phyloP scores from a whole-genome alignment of 805 yeast genomes.

The Cyberlindnera amylophila region DNA sequence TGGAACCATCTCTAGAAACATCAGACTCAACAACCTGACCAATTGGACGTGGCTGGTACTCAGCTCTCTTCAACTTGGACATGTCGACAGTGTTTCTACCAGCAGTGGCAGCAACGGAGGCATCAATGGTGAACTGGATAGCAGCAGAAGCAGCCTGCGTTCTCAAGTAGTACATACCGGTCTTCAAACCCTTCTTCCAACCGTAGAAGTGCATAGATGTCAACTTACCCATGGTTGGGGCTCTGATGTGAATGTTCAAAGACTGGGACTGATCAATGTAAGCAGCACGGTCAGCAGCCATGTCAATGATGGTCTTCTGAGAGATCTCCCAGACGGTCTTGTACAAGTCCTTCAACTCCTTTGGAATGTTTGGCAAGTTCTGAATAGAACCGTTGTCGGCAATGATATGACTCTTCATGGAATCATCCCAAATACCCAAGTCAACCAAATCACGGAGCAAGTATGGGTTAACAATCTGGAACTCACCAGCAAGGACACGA shows the following conservation, averaged over 20 bases:
- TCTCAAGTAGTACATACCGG: slow-evolving; percentile 97
- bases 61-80: slow-evolving; percentile 35
- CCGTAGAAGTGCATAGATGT: slow-evolving; percentile 99
- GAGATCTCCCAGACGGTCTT: slow-evolving; percentile 90
- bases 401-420: slow-evolving; percentile 74
- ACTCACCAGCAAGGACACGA: slow-evolving; percentile 91
- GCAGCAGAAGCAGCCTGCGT: slow-evolving; percentile 98
- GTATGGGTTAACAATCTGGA: slow-evolving; percentile 88
- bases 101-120: slow-evolving; percentile 94
- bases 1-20: slow-evolving; percentile 25
- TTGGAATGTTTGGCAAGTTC: slow-evolving; percentile 67
- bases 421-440: slow-evolving; percentile 77
- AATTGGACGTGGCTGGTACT: slow-evolving; percentile 28
- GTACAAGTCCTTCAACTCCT: slow-evolving; percentile 63
- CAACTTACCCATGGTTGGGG: slow-evolving; percentile 93
- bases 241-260: slow-evolving; percentile 80
- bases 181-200: slow-evolving; percentile 97
- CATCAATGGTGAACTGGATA: slow-evolving; percentile 79
- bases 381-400: slow-evolving; percentile 84
- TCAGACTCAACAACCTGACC: slow-evolving; percentile 18
- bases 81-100: slow-evolving; percentile 45
- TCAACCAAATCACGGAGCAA: slow-evolving; percentile 77
- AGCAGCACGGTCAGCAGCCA: slow-evolving; percentile 86
- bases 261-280: slow-evolving; percentile 91
- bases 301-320: slow-evolving; percentile 69